phyloP scores from a whole-genome alignment of 805 yeast species.

The Pichia cephalocereana region DNA sequence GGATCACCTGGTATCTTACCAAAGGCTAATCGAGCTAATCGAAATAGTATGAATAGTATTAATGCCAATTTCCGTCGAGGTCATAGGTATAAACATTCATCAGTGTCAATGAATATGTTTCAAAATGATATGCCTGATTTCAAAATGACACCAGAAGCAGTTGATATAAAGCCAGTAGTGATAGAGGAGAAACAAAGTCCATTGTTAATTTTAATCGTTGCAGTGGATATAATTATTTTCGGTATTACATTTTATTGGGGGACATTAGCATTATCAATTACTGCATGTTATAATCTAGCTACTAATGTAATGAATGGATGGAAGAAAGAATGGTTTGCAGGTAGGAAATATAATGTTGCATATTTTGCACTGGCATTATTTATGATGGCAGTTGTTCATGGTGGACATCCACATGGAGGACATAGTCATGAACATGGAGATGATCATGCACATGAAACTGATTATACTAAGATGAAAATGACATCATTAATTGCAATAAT shows the following conservation, averaged over 20 bases:
- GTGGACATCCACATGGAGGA: neutral
- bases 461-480: too few relatives aligned
- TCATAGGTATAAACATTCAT: conserved; percentile 90
- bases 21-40: neutral
- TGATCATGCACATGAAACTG: too few relatives aligned
- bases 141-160: neutral
- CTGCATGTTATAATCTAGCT: neutral
- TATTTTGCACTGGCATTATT: neutral
- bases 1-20: neutral
- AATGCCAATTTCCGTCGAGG: conserved; percentile 53
- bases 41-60: neutral
- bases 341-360: neutral
- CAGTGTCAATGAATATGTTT: conserved; percentile 91
- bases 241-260: neutral
- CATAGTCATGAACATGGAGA: neutral
- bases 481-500: neutral
- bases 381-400: neutral
- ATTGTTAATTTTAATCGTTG: neutral
- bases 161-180: neutral
- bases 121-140: conserved; percentile 28
- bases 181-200: neutral
- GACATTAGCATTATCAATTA: neutral
- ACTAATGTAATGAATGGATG: neutral
- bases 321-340: neutral
- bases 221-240: neutral